A percentile compares a stretch with the other conserved stretches of the same genome.
Evolutionary conservation across 768 basidiomycete species (phyloP).

Genomic region (Porphyrellus cyaneotinctus): DNA sequence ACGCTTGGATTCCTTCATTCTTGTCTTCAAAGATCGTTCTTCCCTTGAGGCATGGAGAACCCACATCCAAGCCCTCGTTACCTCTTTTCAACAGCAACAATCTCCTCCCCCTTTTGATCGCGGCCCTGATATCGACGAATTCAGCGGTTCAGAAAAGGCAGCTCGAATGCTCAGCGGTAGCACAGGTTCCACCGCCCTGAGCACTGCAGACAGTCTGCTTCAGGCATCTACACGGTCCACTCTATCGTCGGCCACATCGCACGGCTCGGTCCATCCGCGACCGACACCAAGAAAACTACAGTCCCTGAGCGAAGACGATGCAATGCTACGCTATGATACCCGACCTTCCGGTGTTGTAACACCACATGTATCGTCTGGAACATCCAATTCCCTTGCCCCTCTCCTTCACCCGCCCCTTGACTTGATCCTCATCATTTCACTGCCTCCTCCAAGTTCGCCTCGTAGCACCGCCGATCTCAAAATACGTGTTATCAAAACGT

Average conservation of each 20-base stretch:
- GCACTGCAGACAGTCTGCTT: constrained; percentile 60
- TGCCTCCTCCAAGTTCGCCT: constrained; percentile 68
- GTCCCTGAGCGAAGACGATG: constrained; percentile 70
- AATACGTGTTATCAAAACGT: constrained; percentile 80
- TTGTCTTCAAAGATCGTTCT: constrained; percentile 89
- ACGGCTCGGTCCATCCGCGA: constrained; percentile 47
- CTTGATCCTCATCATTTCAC: constrained; percentile 85
- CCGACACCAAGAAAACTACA: constrained; percentile 46
- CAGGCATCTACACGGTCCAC: constrained; percentile 65
- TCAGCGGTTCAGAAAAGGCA: constrained; percentile 71
- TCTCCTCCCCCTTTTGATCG: constrained; percentile 32
- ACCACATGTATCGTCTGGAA: constrained; percentile 67
- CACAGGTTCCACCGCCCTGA: constrained; percentile 55
- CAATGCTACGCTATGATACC: constrained; percentile 54
- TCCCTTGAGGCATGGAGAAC: constrained; percentile 86
- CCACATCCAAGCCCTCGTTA: constrained; percentile 77
- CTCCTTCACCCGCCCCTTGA: constrained; percentile 87
- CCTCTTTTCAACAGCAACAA: constrained; percentile 59
- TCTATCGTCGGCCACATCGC: constrained; percentile 70
- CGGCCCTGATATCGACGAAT: constrained; percentile 64
- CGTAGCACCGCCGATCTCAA: constrained; percentile 84
- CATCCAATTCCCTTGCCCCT: constrained; percentile 77
- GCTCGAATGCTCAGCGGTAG: constrained; percentile 79
- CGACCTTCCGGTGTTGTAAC: constrained; percentile 51
- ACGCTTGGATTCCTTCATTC: constrained; percentile 86